Percentiles rank a stretch among this genome's conserved stretches.
Evolutionary conservation across 768 basidiomycete species (phyloP).

Genomic region (Mrakia hoshinonis): DNA sequence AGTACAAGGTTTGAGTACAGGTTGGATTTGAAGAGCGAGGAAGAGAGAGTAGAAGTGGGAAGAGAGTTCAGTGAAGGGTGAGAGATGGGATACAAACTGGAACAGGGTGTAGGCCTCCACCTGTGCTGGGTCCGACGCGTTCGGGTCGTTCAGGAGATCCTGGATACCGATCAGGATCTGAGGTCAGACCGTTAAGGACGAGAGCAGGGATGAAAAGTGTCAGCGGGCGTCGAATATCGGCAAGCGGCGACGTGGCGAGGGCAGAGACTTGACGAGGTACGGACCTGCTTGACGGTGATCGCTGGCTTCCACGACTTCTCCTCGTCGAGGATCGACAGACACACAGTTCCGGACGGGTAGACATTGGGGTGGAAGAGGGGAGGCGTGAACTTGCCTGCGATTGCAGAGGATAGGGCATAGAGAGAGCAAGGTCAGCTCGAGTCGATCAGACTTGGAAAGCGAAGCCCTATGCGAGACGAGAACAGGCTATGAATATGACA

Average conservation of each 20-base stretch:
- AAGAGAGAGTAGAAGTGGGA: background rate
- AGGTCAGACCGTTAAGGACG: background rate
- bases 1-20: background rate
- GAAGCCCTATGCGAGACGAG: constrained; percentile 20
- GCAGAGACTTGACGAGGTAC: constrained; percentile 26
- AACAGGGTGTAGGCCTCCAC: constrained; percentile 98
- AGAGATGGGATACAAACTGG: constrained; percentile 55
- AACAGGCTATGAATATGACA: constrained; percentile 31
- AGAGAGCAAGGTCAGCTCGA: background rate
- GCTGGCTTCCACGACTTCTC: constrained; percentile 99
- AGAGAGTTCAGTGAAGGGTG: no score
- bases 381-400: constrained; percentile 85
- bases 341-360: constrained; percentile 96
- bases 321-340: constrained; percentile 93
- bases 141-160: constrained; percentile 88
- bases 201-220: no score
- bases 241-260: no score
- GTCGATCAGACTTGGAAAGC: background rate
- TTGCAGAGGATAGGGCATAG: constrained; percentile 33
- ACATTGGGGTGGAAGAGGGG: constrained; percentile 97
- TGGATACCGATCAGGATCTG: constrained; percentile 94
- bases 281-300: constrained; percentile 95
- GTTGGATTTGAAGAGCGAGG: background rate
- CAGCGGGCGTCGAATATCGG: background rate
- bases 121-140: constrained; percentile 94